phyloP scores from a whole-genome alignment of 2,329 filamentous ascomycete species.

The Sporothrix brunneoviolacea region DNA sequence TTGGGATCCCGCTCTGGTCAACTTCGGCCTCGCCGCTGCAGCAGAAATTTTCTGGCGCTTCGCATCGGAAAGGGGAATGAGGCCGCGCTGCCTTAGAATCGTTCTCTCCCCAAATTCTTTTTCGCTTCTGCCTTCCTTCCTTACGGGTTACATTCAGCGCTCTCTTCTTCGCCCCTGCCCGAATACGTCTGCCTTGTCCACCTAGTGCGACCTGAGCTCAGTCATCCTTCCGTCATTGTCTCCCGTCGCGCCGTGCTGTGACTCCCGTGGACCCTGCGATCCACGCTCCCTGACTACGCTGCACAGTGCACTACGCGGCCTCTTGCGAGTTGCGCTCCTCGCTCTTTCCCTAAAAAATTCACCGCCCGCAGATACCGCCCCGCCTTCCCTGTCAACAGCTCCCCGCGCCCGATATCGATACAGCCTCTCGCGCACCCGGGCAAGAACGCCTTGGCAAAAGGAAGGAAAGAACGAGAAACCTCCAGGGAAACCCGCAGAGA shows the following conservation, averaged over 20 bases:
- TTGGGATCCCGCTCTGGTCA: not conserved
- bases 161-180: not conserved
- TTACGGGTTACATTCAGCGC: no score
- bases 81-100: not conserved
- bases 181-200: not conserved
- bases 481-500: no score
- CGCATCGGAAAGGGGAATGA: not conserved
- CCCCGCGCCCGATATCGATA: slow-evolving; percentile 2
- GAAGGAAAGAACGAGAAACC: not conserved
- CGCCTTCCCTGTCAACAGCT: not conserved
- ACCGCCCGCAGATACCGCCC: slow-evolving; percentile 8
- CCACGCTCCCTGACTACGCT: no score
- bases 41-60: slow-evolving; percentile 4
- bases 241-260: no score
- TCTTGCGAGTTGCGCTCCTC: not conserved
- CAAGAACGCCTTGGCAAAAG: not conserved
- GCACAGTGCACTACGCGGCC: no score
- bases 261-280: no score
- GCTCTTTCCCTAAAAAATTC: not conserved
- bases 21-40: slow-evolving; percentile 12
- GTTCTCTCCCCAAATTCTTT: not conserved
- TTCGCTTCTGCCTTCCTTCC: not conserved
- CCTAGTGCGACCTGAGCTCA: no score
- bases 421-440: not conserved
- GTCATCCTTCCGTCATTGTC: no score